Evolutionary conservation across 2,329 filamentous ascomycete genomes (phyloP).

Genomic region (Thelonectria rubi): DNA sequence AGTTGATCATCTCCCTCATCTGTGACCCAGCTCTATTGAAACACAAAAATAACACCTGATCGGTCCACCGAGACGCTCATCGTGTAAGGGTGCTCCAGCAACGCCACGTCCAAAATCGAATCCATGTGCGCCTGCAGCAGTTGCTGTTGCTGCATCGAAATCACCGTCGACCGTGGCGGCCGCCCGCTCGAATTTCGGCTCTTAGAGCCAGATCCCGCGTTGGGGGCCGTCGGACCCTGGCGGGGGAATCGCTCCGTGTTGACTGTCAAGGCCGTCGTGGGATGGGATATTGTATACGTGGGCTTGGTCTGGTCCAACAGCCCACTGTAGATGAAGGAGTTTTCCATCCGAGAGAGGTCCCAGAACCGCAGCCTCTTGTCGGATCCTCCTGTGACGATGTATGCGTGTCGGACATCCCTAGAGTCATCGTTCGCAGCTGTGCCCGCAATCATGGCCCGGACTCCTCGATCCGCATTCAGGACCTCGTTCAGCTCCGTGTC

Average conservation of each 20-base stretch:
- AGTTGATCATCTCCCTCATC: constrained; percentile 2
- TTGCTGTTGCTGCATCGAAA: constrained; percentile 87
- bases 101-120: constrained; percentile 84
- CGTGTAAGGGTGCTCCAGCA: constrained; percentile 88
- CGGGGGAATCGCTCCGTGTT: constrained; percentile 70
- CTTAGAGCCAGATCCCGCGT: constrained; percentile 45
- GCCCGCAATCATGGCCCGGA: constrained; percentile 78
- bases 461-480: constrained; percentile 69
- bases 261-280: constrained; percentile 69
- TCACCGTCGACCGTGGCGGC: constrained; percentile 80
- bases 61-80: constrained; percentile 94
- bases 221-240: constrained; percentile 45
- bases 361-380: constrained; percentile 95
- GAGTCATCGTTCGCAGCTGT: constrained; percentile 76
- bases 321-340: constrained; percentile 83
- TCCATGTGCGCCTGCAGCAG: constrained; percentile 88
- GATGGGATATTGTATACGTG: constrained; percentile 73
- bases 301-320: constrained; percentile 77
- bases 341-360: constrained; percentile 83
- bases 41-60: constrained; percentile 89
- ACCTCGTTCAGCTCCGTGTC: constrained; percentile 70
- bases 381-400: constrained; percentile 85
- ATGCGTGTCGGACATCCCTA: constrained; percentile 78
- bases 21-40: constrained; percentile 53
- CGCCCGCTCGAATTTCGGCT: constrained; percentile 47